Conservation (phyloP, 306 rosid species). For the Vachellia collinsii region DNA sequence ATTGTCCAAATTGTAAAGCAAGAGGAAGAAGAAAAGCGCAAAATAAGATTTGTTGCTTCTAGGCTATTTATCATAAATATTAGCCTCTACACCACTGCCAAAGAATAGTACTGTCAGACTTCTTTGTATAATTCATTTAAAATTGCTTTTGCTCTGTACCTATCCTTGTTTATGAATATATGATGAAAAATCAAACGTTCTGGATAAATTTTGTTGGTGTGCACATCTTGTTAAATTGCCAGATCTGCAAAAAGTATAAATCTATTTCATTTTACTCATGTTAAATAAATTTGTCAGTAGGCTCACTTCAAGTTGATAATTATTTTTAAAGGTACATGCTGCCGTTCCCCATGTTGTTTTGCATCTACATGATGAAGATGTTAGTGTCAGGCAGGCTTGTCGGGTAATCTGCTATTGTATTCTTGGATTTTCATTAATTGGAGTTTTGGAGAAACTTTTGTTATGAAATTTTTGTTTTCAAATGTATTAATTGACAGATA, state of each 20-base stretch:
- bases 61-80: no score
- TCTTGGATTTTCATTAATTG: conserved; percentile 38
- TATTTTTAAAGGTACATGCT: conserved; percentile 71
- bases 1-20: background rate
- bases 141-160: background rate
- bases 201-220: background rate
- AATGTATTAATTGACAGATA: conserved; percentile 47
- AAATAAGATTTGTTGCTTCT: no score
- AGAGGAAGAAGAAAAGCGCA: background rate
- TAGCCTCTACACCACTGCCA: no score
- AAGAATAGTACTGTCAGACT: background rate
- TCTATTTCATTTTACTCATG: background rate
- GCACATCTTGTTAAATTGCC: conserved; percentile 15
- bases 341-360: conserved; percentile 86
- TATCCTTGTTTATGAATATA: background rate
- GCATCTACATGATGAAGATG: conserved; percentile 84
- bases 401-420: conserved; percentile 68
- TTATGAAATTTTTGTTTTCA: conserved; percentile 29
- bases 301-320: conserved; percentile 30
- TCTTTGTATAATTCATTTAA: background rate
- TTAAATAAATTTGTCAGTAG: conserved; percentile 20
- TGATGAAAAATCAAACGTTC: background rate
- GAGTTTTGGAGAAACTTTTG: conserved; percentile 22
- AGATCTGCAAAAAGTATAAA: background rate
- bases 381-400: conserved; percentile 80